phyloP scores from a whole-genome alignment of 2,329 filamentous ascomycete genomes.

The Diaporthe ilicicola region DNA sequence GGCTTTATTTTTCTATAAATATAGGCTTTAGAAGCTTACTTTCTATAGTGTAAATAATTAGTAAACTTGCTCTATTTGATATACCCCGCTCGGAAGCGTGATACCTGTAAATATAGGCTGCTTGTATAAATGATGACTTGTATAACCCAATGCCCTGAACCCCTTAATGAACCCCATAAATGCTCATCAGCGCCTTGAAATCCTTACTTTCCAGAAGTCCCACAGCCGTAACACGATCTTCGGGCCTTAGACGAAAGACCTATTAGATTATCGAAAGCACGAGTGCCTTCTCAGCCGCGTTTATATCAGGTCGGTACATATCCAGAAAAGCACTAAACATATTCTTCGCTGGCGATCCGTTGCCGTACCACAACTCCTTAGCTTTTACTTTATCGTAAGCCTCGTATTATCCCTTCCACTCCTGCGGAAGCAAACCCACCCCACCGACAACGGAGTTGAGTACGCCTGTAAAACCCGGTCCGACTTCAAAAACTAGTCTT shows the following conservation, averaged over 20 bases:
- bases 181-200: slow-evolving; percentile 4
- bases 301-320: slow-evolving; percentile 10
- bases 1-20: too few relatives aligned
- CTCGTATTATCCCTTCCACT: neutral
- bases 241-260: neutral
- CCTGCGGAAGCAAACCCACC: neutral
- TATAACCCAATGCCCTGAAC: too few relatives aligned
- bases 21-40: too few relatives aligned
- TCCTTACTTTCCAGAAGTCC: neutral
- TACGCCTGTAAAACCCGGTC: neutral
- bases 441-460: neutral
- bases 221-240: neutral
- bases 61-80: too few relatives aligned
- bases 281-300: neutral
- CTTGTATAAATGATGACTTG: too few relatives aligned
- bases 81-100: too few relatives aligned
- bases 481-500: too few relatives aligned
- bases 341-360: neutral
- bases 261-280: neutral
- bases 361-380: neutral
- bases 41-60: too few relatives aligned
- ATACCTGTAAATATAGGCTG: too few relatives aligned
- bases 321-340: neutral
- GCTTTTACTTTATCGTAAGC: neutral
- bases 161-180: neutral